Evolutionary conservation across 2,329 filamentous ascomycete genomes (phyloP), one percentile per base, ranked within the genome.

Genomic region (Clarireedia homoeocarpa): DNA sequence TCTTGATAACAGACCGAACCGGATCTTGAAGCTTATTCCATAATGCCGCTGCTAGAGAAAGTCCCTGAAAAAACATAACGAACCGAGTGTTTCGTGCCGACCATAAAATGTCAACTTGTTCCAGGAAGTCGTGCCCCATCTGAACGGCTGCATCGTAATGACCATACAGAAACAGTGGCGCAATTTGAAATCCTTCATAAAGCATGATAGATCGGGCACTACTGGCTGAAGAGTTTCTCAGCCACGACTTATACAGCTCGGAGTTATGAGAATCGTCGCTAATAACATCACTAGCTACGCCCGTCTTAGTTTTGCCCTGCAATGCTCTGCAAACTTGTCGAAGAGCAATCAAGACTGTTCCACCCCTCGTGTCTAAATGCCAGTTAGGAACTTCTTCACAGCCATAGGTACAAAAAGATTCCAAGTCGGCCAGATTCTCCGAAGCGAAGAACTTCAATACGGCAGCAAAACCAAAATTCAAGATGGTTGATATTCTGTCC

Each of bases 381-480:
- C 88, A 91, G 50, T 85, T 82, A 1, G 82, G 81, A 57, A 89
- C 81, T 60, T 91, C 88, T 59, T 90, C 81, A 58, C 84, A 86
- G n/a, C 83, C 80, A 59, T 85, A 88, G 48, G 83, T 79, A 63
- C 85, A 86, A 66, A 83, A 88, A 0, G 78, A 78, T 67, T 91
- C 87, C 0, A 90, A 72, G 55, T 91, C 88, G 14, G 75, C 74
- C 48, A 84, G 75, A 57, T 89, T 85, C 60, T 89, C 82, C 61
- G 84, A 85, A 12, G 81, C 79, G 69, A 85, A 90, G 55, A 91
- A 80, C 61, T 81, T 84, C 63, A 86, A 80, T 60, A 82, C 78
- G 2, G 84, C 82, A 34, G 80, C 77, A 20, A 90, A 73, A 0
- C 86, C 88, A 51, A 87, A 82, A 62, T 85, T 86, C 9, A 91